These are phyloP conservation scores for Nicotiana undulata DNA, from an alignment of 257 asterid species.

Conservation along the genomic window DNA sequence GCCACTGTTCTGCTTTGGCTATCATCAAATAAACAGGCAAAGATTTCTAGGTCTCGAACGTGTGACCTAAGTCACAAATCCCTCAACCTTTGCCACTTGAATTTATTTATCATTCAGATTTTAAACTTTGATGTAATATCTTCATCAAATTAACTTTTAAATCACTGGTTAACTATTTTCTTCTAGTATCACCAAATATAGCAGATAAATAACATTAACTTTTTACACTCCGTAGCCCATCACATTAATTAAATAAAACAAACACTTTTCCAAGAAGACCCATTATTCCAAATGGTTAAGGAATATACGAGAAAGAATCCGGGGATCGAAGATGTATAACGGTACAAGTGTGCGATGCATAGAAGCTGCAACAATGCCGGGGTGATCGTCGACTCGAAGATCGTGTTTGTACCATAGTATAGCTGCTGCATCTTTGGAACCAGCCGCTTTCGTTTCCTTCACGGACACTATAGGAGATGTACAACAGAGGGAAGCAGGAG, in stretches of 20 bases:
- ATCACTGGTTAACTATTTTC: not conserved
- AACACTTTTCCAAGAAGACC: not conserved
- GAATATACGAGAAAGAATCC: constrained; percentile 57
- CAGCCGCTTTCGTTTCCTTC: not conserved
- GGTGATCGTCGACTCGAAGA: constrained; percentile 84
- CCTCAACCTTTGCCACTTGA: not conserved
- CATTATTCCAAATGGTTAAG: not conserved
- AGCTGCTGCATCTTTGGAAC: constrained; percentile 36
- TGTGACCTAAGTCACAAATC: no score
- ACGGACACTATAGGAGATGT: constrained; percentile 17
- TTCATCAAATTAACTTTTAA: not conserved
- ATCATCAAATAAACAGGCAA: not conserved
- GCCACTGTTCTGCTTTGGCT: not conserved
- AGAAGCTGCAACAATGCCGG: constrained; percentile 64
- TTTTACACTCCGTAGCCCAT: not conserved
- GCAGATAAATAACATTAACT: not conserved
- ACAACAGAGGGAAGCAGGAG: constrained; percentile 10
- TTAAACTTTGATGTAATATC: not conserved
- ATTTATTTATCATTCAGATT: not conserved
- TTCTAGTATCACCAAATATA: not conserved
- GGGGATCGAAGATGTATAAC: constrained; percentile 78
- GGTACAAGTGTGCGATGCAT: constrained; percentile 54
- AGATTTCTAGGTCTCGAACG: not conserved
- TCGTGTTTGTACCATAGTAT: constrained; percentile 89
- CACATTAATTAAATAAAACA: not conserved